Evolutionary conservation across 2,329 filamentous ascomycete species (phyloP), one percentile per base, ranked within the genome.

Genomic region (Anthostomella pinea): DNA sequence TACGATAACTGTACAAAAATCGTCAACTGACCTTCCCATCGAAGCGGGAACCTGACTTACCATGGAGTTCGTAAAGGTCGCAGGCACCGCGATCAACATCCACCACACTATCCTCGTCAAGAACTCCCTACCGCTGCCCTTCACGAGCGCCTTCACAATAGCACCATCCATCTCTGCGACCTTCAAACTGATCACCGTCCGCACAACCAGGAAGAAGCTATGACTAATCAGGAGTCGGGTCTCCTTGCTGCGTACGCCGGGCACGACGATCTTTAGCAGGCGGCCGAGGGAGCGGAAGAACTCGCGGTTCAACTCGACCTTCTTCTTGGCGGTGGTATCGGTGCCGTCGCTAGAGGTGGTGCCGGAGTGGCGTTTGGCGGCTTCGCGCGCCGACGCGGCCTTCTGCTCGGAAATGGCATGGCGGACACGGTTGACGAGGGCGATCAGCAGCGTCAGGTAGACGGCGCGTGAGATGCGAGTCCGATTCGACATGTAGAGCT

Each of bases 51-150:
- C 21, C 28, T 18, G 20, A 61, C 78, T 63, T 64, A 93, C 87
- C 93, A 98, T 98, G 1, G 90, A 96, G 64, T 98, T 98, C 25
- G 93, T 98, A 61, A 97, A 96, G 0, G 93, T 97, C 2, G 93
- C 93, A 8, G 93, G 93, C 11, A 98, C 76, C 17, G 93, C 91
- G 49, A 98, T 93, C 37, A 91, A 63, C 93, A 98, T 98, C 93
- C 93, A 98, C 89, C 91, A 96, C 5, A 94, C 78, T 52, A 98
- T 81, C 1, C 88, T 82, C 51, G 83, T 81, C 53, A 97, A 59
- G 51, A 98, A 98, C 49, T 95, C 89, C 62, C 81, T 87, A 11
- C 91, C 93, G 50, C 84, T 93, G 2, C 93, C 93, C 63, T 89
- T 83, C 29, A 98, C 90, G 38, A 98, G 69, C 47, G 81, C 90